Evolutionary conservation across 2,329 filamentous ascomycete species (phyloP), one percentile per base, ranked within the genome.

Genomic region (Botrytis fragariae): DNA sequence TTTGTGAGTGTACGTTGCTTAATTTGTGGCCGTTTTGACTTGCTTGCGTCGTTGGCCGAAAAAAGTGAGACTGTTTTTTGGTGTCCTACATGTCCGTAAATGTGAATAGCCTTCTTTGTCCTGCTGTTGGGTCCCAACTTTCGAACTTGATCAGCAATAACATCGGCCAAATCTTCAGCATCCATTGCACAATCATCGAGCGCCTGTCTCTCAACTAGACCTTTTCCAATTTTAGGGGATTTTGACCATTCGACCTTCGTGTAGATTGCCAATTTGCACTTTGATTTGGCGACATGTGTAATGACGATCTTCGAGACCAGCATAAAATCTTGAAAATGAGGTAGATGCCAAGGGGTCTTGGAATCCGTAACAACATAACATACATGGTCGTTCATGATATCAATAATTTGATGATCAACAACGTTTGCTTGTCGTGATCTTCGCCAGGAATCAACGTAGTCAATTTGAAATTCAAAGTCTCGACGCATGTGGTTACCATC

Each of bases 241-340:
- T 90, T 92, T 39, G 89, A 87, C 96, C 96, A 98, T 77, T 94
- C 92, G n/a, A 97, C 89, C 79, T 92, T 92, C 71, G 91, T 93
- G 83, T 93, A 97, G 61, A 98, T 89, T 39, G 94, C 92, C 72
- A 99, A 88, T 83, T 96, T 98, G 82, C 94, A 97, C 81, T 92
- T 94, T 20, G 93, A 94, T 83, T 98, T 98, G 70, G 94, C 91
- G 74, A 95, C 88, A 80, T 98, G 94, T 3, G 96, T 98, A 75
- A 99, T 96, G 76, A 98, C 94, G 75, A 97, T 90, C 83, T 97
- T 98, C 77, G 90, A 95, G 73, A 97, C 89, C 35, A 98, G 85
- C 78, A 91, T 91, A 83, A 98, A 97, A 69, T 90, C 88, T 67
- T 90, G 86, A 71, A 91, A 89, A 80, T 94, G 91, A 20, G 96